These are phyloP conservation scores for Penicillium sp. DNA, from an alignment of 2,329 filamentous ascomycete genomes.

Conservation along the genomic window DNA sequence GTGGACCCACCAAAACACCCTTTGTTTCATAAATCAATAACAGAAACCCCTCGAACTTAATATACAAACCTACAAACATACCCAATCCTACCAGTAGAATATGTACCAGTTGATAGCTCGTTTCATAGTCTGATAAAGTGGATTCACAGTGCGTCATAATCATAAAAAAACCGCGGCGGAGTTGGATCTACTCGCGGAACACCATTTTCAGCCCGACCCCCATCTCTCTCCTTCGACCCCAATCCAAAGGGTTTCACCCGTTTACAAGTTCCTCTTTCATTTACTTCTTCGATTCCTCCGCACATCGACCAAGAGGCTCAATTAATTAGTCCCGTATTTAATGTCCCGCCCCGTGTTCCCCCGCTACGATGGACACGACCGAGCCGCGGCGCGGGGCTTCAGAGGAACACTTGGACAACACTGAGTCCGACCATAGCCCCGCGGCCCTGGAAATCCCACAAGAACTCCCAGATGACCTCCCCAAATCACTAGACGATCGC, in stretches of 20 bases:
- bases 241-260: constrained; percentile 9
- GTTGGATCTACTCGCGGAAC: constrained; percentile 20
- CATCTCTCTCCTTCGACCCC: constrained; percentile 11
- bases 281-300: constrained; percentile 7
- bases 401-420: constrained; percentile 24
- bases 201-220: constrained; percentile 16
- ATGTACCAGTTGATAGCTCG: neutral
- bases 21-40: neutral
- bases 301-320: constrained; percentile 10
- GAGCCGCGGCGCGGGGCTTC: constrained; percentile 33
- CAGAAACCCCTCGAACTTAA: neutral
- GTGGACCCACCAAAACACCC: neutral
- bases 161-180: constrained; percentile 9
- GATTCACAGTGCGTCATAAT: constrained; percentile 16
- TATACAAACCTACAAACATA: neutral
- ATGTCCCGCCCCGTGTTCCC: constrained; percentile 19
- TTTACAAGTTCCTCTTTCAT: neutral
- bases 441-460: constrained; percentile 22
- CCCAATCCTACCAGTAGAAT: neutral
- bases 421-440: constrained; percentile 22
- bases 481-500: constrained; percentile 87
- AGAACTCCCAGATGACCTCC: constrained; percentile 77
- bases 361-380: constrained; percentile 36
- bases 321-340: constrained; percentile 15
- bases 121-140: constrained; percentile 8